Evolutionary conservation across 2,329 filamentous ascomycete species (phyloP).

Genomic region (Thelonectria discophora): DNA sequence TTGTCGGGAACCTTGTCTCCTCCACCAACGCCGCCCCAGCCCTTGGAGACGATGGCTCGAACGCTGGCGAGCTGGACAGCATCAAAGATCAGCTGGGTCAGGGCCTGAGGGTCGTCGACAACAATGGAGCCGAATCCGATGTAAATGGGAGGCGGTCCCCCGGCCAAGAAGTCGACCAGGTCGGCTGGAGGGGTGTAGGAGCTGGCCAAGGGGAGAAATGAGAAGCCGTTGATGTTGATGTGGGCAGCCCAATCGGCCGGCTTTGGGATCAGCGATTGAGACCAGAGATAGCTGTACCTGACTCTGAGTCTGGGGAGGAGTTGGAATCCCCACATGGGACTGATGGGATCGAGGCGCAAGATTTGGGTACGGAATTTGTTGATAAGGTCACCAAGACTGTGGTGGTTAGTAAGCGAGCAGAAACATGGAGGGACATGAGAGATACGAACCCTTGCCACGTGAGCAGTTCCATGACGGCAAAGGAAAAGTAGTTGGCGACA

Average conservation of each 20-base stretch:
- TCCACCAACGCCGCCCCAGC: slow-evolving; percentile 69
- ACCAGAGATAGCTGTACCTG: slow-evolving; percentile 78
- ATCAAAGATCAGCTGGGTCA: slow-evolving; percentile 67
- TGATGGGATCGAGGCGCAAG: slow-evolving; percentile 71
- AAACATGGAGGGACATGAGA: neutral
- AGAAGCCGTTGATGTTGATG: slow-evolving; percentile 70
- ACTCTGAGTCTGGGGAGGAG: slow-evolving; percentile 69
- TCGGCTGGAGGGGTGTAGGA: slow-evolving; percentile 63
- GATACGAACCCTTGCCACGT: slow-evolving; percentile 72
- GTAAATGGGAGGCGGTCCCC: slow-evolving; percentile 69
- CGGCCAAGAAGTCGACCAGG: slow-evolving; percentile 62
- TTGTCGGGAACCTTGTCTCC: slow-evolving; percentile 56
- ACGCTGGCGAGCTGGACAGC: slow-evolving; percentile 66
- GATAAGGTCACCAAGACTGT: slow-evolving; percentile 71
- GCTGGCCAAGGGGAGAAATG: slow-evolving; percentile 63
- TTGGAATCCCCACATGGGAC: slow-evolving; percentile 71
- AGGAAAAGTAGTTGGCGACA: slow-evolving; percentile 39
- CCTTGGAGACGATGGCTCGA: slow-evolving; percentile 69
- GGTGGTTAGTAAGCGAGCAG: neutral
- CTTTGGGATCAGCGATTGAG: slow-evolving; percentile 71
- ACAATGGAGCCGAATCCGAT: slow-evolving; percentile 75
- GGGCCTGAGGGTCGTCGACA: slow-evolving; percentile 65
- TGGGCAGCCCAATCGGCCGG: slow-evolving; percentile 68
- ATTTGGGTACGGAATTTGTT: slow-evolving; percentile 72
- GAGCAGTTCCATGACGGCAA: slow-evolving; percentile 70